These are phyloP conservation scores for Kazachstania africana DNA, from an alignment of 805 yeast species.

Conservation along the genomic window DNA sequence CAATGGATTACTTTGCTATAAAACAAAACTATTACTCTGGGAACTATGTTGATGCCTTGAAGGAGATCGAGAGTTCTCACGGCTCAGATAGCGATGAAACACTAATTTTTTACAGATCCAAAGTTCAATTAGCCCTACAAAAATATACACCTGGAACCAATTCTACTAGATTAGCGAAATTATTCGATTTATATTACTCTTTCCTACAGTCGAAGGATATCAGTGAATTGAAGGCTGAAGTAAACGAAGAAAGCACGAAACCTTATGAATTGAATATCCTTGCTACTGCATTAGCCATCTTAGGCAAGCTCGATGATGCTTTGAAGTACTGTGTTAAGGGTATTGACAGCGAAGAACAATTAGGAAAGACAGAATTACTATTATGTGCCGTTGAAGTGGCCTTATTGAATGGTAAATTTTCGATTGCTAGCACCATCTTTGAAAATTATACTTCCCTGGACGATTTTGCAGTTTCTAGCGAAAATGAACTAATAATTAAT, in stretches of 20 bases:
- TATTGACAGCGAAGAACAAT: constrained; percentile 33
- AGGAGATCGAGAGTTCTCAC: constrained; percentile 29
- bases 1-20: constrained; percentile 39
- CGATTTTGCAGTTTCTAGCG: no score
- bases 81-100: constrained; percentile 22
- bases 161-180: constrained; percentile 17
- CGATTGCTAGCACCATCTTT: constrained; percentile 34
- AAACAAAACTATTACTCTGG: constrained; percentile 53
- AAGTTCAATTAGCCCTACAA: constrained; percentile 24
- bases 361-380: constrained; percentile 29
- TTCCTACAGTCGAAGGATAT: constrained; percentile 14
- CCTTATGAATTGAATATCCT: constrained; percentile 16
- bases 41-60: constrained; percentile 36
- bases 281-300: constrained; percentile 20
- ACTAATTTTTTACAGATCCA: constrained; percentile 25
- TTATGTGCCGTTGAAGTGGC: constrained; percentile 33
- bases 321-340: constrained; percentile 30
- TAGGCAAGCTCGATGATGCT: constrained; percentile 24
- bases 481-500: constrained; percentile 68
- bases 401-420: constrained; percentile 30
- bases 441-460: constrained; percentile 29
- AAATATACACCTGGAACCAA: constrained; percentile 11
- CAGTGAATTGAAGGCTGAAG: constrained; percentile 5
- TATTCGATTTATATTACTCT: constrained; percentile 19
- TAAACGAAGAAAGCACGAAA: constrained; percentile 5